Evolutionary conservation across 768 basidiomycete genomes (phyloP), one percentile per base, ranked within the genome.

Genomic region (Mycena rosella): DNA sequence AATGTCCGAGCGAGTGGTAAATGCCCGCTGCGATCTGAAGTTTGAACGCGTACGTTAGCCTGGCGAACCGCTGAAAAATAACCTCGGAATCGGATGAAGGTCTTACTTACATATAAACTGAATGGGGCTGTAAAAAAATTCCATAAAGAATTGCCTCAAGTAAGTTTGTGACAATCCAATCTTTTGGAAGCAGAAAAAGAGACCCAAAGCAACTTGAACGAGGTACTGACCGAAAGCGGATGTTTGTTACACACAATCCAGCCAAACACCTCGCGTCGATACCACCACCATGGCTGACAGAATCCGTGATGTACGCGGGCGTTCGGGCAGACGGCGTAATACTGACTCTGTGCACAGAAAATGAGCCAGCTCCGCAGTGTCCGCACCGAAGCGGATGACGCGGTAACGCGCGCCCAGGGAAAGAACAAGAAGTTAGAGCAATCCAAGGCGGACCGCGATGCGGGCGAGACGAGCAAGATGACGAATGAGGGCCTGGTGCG

Each of bases 391-490:
- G 96, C 95, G 59, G 98, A 99, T 78, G 76, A 75, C 56, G 92
- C 95, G 45, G 81, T 92, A 63, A 77, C 80, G 27, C 94, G 98
- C 62, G 98, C 96, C 14, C 97, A 99, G 78, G 83, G 82, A 4
- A 91, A 93, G 85, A 89, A 88, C 84, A 97, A 96, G 88, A 83
- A 85, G 72, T 79, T 82, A 67, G 90, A 96, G 74, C 94, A 95
- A 10, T 82, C 85, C 68, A 98, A 98, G 83, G 68, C 77, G 26
- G 83, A 83, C 24, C 85, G 85, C 40, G 87, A 83, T 18, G 95
- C 95, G 34, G 87, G 89, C 54, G 94, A 95, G 73, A 77, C 80
- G 14, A 89, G 87, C 75, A 92, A 88, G 81, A 85, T 86, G 24
- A 88, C 88, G 26, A 92, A 87, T 67, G 96, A 98, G 67, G 85